Conservation (phyloP, 1,284 basidiomycete species). For the Cryptococcus maquisensis region DNA sequence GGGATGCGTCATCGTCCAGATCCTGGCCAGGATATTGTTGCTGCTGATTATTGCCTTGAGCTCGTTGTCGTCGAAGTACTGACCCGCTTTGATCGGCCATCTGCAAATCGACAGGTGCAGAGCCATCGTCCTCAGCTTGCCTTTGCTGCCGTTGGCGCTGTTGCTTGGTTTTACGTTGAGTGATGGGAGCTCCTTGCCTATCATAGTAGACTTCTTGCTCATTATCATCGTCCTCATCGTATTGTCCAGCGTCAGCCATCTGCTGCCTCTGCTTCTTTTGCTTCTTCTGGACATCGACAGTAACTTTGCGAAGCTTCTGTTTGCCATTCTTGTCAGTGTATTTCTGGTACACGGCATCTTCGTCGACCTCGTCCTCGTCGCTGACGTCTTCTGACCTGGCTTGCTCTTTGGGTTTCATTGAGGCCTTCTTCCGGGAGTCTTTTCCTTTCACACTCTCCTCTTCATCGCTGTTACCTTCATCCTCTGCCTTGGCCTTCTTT, state of each 20-base stretch:
- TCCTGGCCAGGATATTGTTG: no score
- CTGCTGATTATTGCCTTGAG: background rate
- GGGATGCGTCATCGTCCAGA: background rate
- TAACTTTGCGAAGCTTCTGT: background rate
- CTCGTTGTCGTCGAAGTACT: no score
- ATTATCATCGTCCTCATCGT: background rate
- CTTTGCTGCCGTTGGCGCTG: background rate
- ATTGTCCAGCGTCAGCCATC: background rate
- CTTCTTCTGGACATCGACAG: background rate
- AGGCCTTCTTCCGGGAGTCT: background rate
- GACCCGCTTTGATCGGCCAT: no score
- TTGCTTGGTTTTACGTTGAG: background rate
- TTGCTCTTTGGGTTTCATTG: background rate
- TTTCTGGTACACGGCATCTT: slow-evolving; percentile 3
- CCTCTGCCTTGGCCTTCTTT: slow-evolving; percentile 1
- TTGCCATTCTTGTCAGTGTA: slow-evolving; percentile 7
- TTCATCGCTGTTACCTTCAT: background rate
- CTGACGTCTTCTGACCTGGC: background rate
- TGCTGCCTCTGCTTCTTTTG: background rate
- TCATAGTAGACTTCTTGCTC: slow-evolving; percentile 9
- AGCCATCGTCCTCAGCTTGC: no score
- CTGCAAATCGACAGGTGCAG: no score
- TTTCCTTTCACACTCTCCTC: background rate
- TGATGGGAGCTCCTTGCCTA: background rate
- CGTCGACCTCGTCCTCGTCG: slow-evolving; percentile 1